Evolutionary conservation across 495 filamentous ascomycete species (phyloP), one percentile per base, ranked within the genome.

Genomic region (Xylona heveae): DNA sequence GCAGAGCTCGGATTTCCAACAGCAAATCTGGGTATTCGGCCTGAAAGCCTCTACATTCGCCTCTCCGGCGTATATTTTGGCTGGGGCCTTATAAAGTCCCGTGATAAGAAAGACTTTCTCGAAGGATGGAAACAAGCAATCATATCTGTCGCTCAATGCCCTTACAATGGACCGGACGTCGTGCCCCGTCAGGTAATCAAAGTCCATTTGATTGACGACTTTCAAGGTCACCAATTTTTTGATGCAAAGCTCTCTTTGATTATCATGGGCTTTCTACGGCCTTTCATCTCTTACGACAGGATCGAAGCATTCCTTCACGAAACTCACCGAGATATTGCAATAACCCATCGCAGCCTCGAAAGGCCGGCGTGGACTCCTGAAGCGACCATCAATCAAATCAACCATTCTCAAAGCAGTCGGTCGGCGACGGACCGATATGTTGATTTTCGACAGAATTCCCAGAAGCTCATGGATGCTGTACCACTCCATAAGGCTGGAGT

Each of bases 1-100:
- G 34, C 34, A 8, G 46, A 58, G 33, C 37, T 48, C 1, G 41
- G 44, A 3, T 38, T 51, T 5, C 50, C 55, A 1, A 51, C 53
- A 1, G 49, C 54, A 3, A 59, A 57, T 30, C 44, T 74, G 2
- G 30, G 35, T 6, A 54, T 45, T 26, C 46, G 68, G 0, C 40
- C 55, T 3, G 57, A 58, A 4, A 53, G 61, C 19, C 46, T 71
- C 13, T 33, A 47, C 3, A 49, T 61, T 28, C 57, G 59, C 14
- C 46, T 75, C 3, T 51, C 52, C 17, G 73, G 72, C 0, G 54
- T 70, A 26, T 77, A 71, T 39, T 70, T 74, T 37, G 70, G 64
- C 19, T 78, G 72, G 68, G 57, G 58, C 3, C 48, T 58, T 18
- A 31, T 68, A 10, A 24, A 51, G 7, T 41, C 40, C 1, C 43